Base-by-base conservation (phyloP, 768 basidiomycete species). In the Solioccasus polychromus region DNA sequence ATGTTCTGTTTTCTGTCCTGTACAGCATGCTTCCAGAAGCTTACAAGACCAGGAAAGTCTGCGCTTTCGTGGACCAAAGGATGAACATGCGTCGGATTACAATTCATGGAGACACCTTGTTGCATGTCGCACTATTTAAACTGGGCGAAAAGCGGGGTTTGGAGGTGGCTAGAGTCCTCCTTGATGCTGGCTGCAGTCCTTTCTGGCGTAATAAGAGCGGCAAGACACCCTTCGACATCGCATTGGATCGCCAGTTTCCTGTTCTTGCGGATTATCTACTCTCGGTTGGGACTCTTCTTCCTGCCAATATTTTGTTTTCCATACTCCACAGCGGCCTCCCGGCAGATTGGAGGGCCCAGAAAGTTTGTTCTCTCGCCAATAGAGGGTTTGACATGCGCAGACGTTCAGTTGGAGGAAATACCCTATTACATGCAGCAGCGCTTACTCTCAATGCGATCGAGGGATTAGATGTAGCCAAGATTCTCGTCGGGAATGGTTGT, bases 221-320 rank as follows among this genome's bases (percentile, higher is more conserved):
- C 2, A 29, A 34, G 10, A 43, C 52, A 12, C 20, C 52, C 8
- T 34, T 59, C 8, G 26, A 55, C 1, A 5, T 42, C 8, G 56
- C 51, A 1, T 36, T 54, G 26, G 14, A 39, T 18, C 39, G 12
- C 19, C 15, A 3, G 2, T 17, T n/a, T 30, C 9, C 23, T 17
- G 14, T 29, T 18, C 25, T 49, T 3, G 32, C 23, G 5, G 17
- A 39, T 4, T 31, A 35, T 29, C 12, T 51, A 8, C 36, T 39
- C 11, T 35, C 44, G 4, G 23, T 8, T 18, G 24, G 23, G 3
- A 19, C 1, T 5, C 7, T 12, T 0, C 14, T 22, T 26, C 29
- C 47, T 31, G 18, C 35, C 3, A 22, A 39, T 0, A 7, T 8
- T 14, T 44, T 47, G 2, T 47, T 39, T 35, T 9, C 30, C 8